These are phyloP conservation scores for Zygnema cylindricum DNA, from an alignment of 139 green algal genomes.

Conservation along the genomic window DNA sequence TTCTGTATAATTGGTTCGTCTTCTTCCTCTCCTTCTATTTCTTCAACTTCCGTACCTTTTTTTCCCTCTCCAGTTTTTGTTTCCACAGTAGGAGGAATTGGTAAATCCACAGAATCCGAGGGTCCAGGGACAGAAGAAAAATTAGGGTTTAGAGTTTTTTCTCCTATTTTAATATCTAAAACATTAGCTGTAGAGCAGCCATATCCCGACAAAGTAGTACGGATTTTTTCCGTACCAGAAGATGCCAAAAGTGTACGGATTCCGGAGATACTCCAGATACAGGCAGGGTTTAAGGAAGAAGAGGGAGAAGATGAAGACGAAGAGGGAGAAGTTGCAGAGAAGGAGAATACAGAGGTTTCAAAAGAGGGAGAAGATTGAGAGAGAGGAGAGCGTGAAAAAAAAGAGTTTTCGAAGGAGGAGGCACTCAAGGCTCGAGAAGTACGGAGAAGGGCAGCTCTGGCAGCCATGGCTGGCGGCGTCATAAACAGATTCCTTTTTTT, in stretches of 20 bases:
- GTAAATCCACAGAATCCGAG: background rate
- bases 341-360: background rate
- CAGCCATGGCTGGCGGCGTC: background rate
- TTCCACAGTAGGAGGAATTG: background rate
- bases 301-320: background rate
- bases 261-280: background rate
- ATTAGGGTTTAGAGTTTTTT: background rate
- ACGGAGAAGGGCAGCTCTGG: background rate
- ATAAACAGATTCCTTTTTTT: too few species aligned
- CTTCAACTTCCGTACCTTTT: background rate
- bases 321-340: background rate
- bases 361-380: background rate
- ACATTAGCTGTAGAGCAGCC: background rate
- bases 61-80: background rate
- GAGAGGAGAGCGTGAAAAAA: background rate
- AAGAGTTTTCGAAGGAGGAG: background rate
- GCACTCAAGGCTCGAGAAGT: background rate
- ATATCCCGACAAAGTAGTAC: background rate
- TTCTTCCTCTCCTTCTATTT: constrained; percentile 27
- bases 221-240: background rate
- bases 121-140: background rate
- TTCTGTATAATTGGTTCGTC: constrained; percentile 32
- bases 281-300: background rate
- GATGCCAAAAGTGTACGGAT: background rate
- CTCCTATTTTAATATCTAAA: background rate